These are phyloP conservation scores for Rhizopogon parksii DNA, from an alignment of 1,284 basidiomycete species.

Conservation along the genomic window DNA sequence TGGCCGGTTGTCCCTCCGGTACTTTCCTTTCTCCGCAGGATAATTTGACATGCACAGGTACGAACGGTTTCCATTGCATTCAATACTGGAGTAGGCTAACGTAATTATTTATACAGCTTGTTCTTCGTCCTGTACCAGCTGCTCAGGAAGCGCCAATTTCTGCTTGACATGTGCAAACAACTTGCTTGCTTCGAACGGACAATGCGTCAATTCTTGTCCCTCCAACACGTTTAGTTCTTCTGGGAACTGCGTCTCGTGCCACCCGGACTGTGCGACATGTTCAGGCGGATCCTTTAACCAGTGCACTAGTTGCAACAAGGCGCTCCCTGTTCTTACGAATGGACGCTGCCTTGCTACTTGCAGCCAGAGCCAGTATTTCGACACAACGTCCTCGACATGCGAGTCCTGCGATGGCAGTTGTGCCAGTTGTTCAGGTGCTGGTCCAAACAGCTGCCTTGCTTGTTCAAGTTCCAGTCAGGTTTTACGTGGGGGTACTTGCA, in stretches of 20 bases:
- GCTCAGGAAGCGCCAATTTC: slow-evolving; percentile 56
- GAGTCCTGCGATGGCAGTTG: slow-evolving; percentile 67
- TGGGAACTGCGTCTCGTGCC: slow-evolving; percentile 63
- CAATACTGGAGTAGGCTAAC: slow-evolving; percentile 16
- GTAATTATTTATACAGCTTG: slow-evolving; percentile 43
- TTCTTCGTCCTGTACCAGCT: slow-evolving; percentile 65
- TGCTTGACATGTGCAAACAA: slow-evolving; percentile 65
- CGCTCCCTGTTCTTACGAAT: slow-evolving; percentile 62
- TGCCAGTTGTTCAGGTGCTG: slow-evolving; percentile 63
- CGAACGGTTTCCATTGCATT: slow-evolving; percentile 17
- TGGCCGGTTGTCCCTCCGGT: slow-evolving; percentile 61
- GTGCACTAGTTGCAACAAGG: slow-evolving; percentile 62
- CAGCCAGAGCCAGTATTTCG: slow-evolving; percentile 63
- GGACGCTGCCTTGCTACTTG: slow-evolving; percentile 74
- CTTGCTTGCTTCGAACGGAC: slow-evolving; percentile 59
- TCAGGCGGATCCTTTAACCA: slow-evolving; percentile 66
- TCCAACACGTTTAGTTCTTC: slow-evolving; percentile 59
- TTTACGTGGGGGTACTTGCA: slow-evolving; percentile 59
- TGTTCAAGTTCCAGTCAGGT: slow-evolving; percentile 59
- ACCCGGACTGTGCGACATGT: slow-evolving; percentile 76
- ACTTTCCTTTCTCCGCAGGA: slow-evolving; percentile 67
- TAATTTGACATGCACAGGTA: slow-evolving; percentile 62
- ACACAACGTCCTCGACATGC: slow-evolving; percentile 55
- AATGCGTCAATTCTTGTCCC: slow-evolving; percentile 69
- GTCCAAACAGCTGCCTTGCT: slow-evolving; percentile 61